Conservation (phyloP, 768 basidiomycete genomes). For the Cubamyces lactineus region DNA sequence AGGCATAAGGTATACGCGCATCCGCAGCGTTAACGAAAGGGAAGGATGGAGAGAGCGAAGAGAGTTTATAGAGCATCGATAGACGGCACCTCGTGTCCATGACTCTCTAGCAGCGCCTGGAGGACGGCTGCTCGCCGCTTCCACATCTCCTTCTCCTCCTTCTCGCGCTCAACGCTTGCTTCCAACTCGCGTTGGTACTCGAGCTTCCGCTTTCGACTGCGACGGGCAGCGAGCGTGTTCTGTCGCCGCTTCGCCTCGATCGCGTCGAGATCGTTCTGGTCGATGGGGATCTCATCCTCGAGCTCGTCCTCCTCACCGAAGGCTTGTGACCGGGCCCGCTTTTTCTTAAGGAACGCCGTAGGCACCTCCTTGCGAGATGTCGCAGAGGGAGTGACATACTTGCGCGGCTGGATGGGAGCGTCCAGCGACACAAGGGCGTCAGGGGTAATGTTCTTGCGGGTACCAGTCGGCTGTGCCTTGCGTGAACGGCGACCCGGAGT, state of each 20-base stretch:
- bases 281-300: constrained; percentile 43
- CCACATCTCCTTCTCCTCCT: constrained; percentile 65
- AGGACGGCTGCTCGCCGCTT: constrained; percentile 52
- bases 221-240: constrained; percentile 86
- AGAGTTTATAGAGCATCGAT: constrained; percentile 19
- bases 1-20: constrained; percentile 26
- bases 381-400: constrained; percentile 69
- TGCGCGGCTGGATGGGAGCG: constrained; percentile 79
- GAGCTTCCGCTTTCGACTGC: constrained; percentile 75
- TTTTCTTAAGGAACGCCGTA: constrained; percentile 61
- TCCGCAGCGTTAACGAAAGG: constrained; percentile 18
- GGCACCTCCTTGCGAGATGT: constrained; percentile 84
- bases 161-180: constrained; percentile 53
- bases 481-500: constrained; percentile 31
- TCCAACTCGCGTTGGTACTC: constrained; percentile 71
- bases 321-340: constrained; percentile 54
- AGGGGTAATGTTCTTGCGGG: constrained; percentile 70
- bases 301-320: constrained; percentile 57
- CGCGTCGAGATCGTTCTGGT: constrained; percentile 60
- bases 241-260: constrained; percentile 79
- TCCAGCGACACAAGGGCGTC: constrained; percentile 66
- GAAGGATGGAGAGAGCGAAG: constrained; percentile 2
- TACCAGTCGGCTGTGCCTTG: constrained; percentile 56
- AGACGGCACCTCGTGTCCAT: constrained; percentile 57
- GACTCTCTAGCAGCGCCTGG: constrained; percentile 56